Evolutionary conservation across 768 basidiomycete genomes (phyloP), one percentile per base, ranked within the genome.

Genomic region (Cystofilobasidium capitatum): DNA sequence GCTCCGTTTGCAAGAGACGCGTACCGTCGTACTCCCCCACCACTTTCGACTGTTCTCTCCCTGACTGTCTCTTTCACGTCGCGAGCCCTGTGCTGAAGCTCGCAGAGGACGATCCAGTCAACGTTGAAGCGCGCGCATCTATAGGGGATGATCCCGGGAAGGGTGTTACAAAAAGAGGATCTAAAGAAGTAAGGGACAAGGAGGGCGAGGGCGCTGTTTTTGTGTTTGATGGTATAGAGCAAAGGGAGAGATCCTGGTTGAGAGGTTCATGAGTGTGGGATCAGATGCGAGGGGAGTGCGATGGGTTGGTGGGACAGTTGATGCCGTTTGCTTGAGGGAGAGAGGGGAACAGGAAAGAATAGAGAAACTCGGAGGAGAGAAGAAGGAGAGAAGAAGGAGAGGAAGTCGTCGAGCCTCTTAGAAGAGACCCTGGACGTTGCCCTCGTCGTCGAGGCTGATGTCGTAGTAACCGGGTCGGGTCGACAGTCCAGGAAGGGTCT

Each of bases 401-500:
- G 55, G 55, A 20, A 20, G 7, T 3, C 2, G 20, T 3, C 7
- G 29, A 51, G 13, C 8, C 17, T 22, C 14, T 66, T 64, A 69
- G 67, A 69, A 69, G 13, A 69, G 57, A 63, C 67, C 67, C 58
- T 69, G 67, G 35, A 69, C 64, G 54, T 69, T 42, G 49, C 67
- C 67, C 24, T 69, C 40, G 1, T 69, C 67, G 39, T 69, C 67
- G 26, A 69, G 62, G 10, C 55, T 39, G 61, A 69, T 69, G 55
- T 69, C 67, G 62, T 63, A 69, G 62, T 63, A 63, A 85, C 88
- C 89, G 76, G 91, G 91, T 69, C 91, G 85, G 68, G 91, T 96
- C 31, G 86, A 89, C 47, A 96, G 83, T 72, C 92, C 94, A 51
- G 94, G 94, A 91, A 99, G 94, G 65, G 92, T 97, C 77, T 90